Evolutionary conservation across 2,329 filamentous ascomycete genomes (phyloP), one percentile per base, ranked within the genome.

Genomic region (Ceratocystiopsis minuta): DNA sequence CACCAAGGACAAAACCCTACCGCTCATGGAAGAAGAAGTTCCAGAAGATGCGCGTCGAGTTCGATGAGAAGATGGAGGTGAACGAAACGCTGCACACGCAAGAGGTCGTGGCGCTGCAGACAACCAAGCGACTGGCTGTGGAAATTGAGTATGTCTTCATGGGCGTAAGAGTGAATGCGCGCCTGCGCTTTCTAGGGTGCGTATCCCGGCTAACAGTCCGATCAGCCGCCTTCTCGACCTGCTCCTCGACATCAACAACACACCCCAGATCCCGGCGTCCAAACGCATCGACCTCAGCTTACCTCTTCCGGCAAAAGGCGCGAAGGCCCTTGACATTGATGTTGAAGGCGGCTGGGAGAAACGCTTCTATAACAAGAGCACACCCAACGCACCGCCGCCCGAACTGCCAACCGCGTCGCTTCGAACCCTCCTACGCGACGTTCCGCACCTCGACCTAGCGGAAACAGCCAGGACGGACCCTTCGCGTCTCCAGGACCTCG

Each of bases 1-100:
- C 38, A 14, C 15, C 38, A 18, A 38, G 39, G 15, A 34, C 39
- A 16, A 20, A 44, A 53, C 70, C 64, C 4, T 75, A 78, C 58
- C 78, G 74, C 54, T 80, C 75, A 37, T 80, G 70, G 68, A 85
- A 83, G 71, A 93, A 94, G 64, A 98, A 98, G 67, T 98, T 92
- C 60, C 80, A 81, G 53, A 92, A 92, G 69, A 83, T 90, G 76
- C 78, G 80, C 61, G 69, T 80, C 56, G 66, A 69, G 24, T 92
- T 90, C 55, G 81, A 90, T 51, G 68, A 76, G 40, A 75, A 75
- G 53, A 83, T 87, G 72, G 72, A 78, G 44, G 75, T 84, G 49
- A 82, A 84, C 57, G 90, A 93, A 60, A 72, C 78, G 42, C 68
- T 90, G 46, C 90, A 90, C 60, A 75, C 76, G 52, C 70, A 82